A percentile compares a stretch with the other conserved stretches of the same genome.
Evolutionary conservation across 1,139 yeast species (phyloP).

Genomic region (Protomyces pachydermus): DNA sequence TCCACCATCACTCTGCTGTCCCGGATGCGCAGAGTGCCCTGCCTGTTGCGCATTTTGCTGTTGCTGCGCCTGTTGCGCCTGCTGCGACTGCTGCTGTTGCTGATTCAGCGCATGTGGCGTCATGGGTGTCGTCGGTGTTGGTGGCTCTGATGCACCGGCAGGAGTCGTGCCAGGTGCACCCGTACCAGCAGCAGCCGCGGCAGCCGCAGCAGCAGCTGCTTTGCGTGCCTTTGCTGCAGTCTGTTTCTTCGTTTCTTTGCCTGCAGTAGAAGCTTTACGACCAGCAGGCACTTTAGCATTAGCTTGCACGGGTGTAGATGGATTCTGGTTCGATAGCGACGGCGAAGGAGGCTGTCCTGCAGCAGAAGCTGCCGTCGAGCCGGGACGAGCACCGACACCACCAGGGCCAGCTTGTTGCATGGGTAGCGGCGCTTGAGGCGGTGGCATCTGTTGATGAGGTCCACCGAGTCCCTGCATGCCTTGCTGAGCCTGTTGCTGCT

Average conservation of each 20-base stretch:
- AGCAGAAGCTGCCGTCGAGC: constrained; percentile 28
- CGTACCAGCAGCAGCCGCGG: constrained; percentile 31
- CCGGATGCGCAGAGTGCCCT: background rate
- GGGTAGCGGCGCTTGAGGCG: constrained; percentile 31
- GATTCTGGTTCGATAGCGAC: constrained; percentile 36
- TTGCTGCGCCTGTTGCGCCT: constrained; percentile 24
- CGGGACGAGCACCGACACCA: constrained; percentile 19
- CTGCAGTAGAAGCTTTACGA: constrained; percentile 44
- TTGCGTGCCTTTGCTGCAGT: constrained; percentile 35
- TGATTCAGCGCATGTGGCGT: constrained; percentile 36
- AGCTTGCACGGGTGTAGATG: constrained; percentile 49
- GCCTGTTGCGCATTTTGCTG: constrained; percentile 28
- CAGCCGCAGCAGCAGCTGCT: constrained; percentile 32
- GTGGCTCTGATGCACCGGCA: constrained; percentile 38
- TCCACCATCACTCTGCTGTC: background rate
- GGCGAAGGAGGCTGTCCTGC: constrained; percentile 39
- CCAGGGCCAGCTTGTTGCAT: constrained; percentile 11
- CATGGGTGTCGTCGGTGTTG: constrained; percentile 43
- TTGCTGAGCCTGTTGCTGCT: constrained; percentile 27
- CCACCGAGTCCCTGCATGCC: constrained; percentile 8
- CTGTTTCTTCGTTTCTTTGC: constrained; percentile 33
- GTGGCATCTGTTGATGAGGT: constrained; percentile 33
- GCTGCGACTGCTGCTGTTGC: constrained; percentile 29
- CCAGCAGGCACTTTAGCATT: constrained; percentile 42
- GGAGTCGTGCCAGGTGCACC: constrained; percentile 33